Conservation (phyloP, 495 filamentous ascomycete species). For the Hyaloscypha bicolor region DNA sequence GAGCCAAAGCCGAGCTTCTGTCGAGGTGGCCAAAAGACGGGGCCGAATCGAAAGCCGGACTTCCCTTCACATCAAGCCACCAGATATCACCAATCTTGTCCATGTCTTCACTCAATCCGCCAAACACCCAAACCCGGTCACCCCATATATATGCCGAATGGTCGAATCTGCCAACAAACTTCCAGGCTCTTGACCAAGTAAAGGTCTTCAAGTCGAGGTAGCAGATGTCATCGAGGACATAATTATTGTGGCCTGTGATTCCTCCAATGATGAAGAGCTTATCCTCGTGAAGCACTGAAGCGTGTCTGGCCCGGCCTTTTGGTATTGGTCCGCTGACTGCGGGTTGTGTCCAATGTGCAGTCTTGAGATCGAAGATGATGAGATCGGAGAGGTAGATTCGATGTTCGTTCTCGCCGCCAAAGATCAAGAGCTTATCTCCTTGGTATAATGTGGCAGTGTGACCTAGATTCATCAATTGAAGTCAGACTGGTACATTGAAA, state of each 20-base stretch:
- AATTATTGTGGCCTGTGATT: slow-evolving; percentile 82
- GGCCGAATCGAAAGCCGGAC: slow-evolving; percentile 76
- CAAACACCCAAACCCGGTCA: slow-evolving; percentile 95
- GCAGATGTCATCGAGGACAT: slow-evolving; percentile 90
- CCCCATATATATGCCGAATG: slow-evolving; percentile 92
- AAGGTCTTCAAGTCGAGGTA: slow-evolving; percentile 96
- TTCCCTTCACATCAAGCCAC: slow-evolving; percentile 93
- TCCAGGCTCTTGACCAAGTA: slow-evolving; percentile 97
- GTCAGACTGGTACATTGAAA: not conserved
- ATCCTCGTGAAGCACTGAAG: slow-evolving; percentile 92
- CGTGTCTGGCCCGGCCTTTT: slow-evolving; percentile 87
- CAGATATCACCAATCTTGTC: slow-evolving; percentile 93
- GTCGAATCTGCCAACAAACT: slow-evolving; percentile 90
- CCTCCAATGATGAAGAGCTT: slow-evolving; percentile 94
- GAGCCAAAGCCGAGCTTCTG: slow-evolving; percentile 37
- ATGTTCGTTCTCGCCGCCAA: slow-evolving; percentile 97
- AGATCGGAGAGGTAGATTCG: slow-evolving; percentile 93
- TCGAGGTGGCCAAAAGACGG: slow-evolving; percentile 69
- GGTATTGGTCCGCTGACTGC: slow-evolving; percentile 80
- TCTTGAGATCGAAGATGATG: slow-evolving; percentile 92
- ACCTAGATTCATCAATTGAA: slow-evolving; percentile 48
- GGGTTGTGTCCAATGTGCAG: slow-evolving; percentile 91
- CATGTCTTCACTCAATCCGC: slow-evolving; percentile 91
- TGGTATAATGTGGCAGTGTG: slow-evolving; percentile 96
- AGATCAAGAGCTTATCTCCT: slow-evolving; percentile 91